These are phyloP conservation scores for Punica granatum DNA, from an alignment of 345 rosid genomes.

Conservation along the genomic window DNA sequence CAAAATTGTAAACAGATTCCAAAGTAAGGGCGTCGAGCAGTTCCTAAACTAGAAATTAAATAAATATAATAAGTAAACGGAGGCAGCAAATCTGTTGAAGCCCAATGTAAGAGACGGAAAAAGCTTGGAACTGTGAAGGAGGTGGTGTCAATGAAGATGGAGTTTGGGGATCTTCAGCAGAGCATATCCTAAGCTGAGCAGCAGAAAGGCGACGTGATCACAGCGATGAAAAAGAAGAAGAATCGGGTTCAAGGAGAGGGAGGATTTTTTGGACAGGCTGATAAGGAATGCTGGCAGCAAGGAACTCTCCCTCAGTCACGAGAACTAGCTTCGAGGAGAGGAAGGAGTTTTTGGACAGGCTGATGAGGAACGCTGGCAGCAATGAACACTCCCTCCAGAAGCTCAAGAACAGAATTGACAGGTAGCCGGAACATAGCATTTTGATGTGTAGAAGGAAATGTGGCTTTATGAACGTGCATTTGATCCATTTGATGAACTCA, in stretches of 20 bases:
- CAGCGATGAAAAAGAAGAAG: conserved; percentile 5
- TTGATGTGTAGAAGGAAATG: neutral
- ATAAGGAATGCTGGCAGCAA: conserved; percentile 7
- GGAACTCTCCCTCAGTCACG: too few relatives aligned
- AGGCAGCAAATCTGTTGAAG: neutral
- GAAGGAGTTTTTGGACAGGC: too few relatives aligned
- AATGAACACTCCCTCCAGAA: conserved; percentile 6
- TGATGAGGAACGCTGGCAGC: too few relatives aligned
- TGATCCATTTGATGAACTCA: neutral
- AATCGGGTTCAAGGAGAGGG: conserved; percentile 8
- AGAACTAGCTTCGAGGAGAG: too few relatives aligned
- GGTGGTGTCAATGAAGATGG: neutral
- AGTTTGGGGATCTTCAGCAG: neutral
- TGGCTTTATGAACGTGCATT: too few relatives aligned
- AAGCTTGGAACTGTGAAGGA: neutral
- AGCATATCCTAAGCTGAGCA: neutral
- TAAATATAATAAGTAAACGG: too few relatives aligned
- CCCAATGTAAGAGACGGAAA: neutral
- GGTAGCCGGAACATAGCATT: neutral
- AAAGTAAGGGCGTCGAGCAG: too few relatives aligned
- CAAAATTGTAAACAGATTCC: too few relatives aligned
- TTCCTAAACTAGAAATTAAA: too few relatives aligned
- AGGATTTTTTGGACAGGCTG: conserved; percentile 9
- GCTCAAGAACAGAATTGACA: conserved; percentile 17
- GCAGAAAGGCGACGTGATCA: neutral